Evolutionary conservation across 176 grass and related monocot species (phyloP), one percentile per base, ranked within the genome.

Genomic region (Oryza meridionalis): DNA sequence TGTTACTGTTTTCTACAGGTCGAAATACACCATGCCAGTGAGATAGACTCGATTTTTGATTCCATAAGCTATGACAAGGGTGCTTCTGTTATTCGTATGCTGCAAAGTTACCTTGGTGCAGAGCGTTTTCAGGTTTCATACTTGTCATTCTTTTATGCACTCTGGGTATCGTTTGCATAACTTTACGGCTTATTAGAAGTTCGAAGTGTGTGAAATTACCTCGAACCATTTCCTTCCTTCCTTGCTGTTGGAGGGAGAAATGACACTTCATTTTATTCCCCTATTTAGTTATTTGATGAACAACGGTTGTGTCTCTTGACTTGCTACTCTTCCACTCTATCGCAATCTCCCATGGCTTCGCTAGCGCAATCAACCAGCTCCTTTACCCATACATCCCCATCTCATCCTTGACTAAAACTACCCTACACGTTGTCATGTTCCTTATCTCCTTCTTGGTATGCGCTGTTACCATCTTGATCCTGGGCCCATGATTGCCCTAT

Each of bases 21-120:
- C 75, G 89, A 97, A 81, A 80, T 97, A 84, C 85, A 92, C 47
- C 94, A 92, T 80, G 94, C 89, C 6, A 90, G 59, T 90, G 94
- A 97, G 81, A 71, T 87, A 72, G 87, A 94, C 90, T 75, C 71
- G 81, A 97, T 97, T 82, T 97, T 97, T 84, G 94, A 97, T 78
- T 91, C 89, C 49, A 97, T 97, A 80, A 97, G 91, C 87, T 97
- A 97, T 38, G 84, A 89, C 46, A 97, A 94, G 80, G 92, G 94
- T 59, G 90, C 90, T 69, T 92, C 91, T 88, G 80, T 85, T 86
- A 92, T 97, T 86, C 82, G 80, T 37, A 97, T 97, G 94, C 88
- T 97, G 32, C 92, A 97, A 46, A 97, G 84, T 86, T 97, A 92
- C 89, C 85, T 97, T 67, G 92, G 94, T 21, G 85, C 94, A 53